Base-by-base conservation (phyloP, 768 basidiomycete genomes). In the Trametes gibbosa region DNA sequence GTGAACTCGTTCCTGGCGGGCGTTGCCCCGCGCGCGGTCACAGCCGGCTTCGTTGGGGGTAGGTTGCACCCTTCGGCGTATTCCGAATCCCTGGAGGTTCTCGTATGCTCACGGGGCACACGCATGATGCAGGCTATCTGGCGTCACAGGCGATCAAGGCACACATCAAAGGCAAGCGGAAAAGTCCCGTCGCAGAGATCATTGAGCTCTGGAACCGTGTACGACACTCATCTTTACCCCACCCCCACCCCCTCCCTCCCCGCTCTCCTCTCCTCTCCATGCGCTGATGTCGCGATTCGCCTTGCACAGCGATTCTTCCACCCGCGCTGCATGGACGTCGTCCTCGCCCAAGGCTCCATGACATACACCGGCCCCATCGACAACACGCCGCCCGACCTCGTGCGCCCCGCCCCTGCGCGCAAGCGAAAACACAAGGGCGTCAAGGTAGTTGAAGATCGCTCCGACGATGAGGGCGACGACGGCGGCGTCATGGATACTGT, bases 131-230 rank as follows among this genome's bases (percentile, higher is more conserved):
- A 58, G 63, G 55, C 1, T 41, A 49, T 24, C 19, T 64, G 4
- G 52, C 53, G 16, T 41, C 39, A 25, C 41, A 45, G 16, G 63
- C 48, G 41, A 32, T 61, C 32, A 34, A 53, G 2, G 34, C 41
- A n/a, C 45, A 50, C 29, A 34, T 60, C 23, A 56, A 61, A n/a
- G 35, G 49, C 25, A 58, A 53, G 42, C 53, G 57, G 29, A 55
- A 55, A 0, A 62, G 61, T 2, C 73, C 75, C 3, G 79, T 77
- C 34, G 74, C 72, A n/a, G 72, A 77, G 8, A 53, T 79, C 0
- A 66, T 83, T 9, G 76, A 77, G 53, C 68, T 69, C 43, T 83
- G 81, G 81, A 83, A 83, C 58, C 75, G 78, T 27, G 81, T 81
- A 17, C 50, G 76, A 68, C 3, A 16, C 35, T 9, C 37, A 6